phyloP scores from a whole-genome alignment of 164 flowering plant genomes.

The Aristolochia fimbriata region DNA sequence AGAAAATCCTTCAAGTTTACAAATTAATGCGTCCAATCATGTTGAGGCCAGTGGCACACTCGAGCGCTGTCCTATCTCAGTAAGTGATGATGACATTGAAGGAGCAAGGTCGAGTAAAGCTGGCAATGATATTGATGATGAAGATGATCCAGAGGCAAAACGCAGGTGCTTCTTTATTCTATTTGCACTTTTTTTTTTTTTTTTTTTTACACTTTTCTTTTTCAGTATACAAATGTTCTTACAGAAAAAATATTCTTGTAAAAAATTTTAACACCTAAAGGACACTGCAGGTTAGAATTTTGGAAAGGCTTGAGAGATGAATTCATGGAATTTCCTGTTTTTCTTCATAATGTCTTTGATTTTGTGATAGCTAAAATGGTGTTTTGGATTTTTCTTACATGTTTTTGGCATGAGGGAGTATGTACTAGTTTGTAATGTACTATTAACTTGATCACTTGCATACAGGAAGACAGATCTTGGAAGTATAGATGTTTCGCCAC shows the following conservation, averaged over 20 bases:
- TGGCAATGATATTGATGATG: constrained; percentile 27
- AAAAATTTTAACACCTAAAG: background rate
- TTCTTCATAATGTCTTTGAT: too few relatives aligned
- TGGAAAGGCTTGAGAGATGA: too few relatives aligned
- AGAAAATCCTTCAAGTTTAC: constrained; percentile 24
- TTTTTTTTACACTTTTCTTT: background rate
- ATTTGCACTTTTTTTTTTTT: background rate
- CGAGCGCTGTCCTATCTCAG: constrained; percentile 14
- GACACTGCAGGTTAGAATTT: too few relatives aligned
- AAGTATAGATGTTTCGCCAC: constrained; percentile 11
- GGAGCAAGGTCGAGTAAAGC: constrained; percentile 16
- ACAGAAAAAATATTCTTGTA: background rate
- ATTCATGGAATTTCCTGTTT: too few relatives aligned
- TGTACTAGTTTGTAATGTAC: background rate
- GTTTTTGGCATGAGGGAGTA: too few relatives aligned
- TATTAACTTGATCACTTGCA: background rate
- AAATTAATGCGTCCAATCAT: constrained; percentile 17
- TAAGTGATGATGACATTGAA: constrained; percentile 21
- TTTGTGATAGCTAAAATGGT: too few relatives aligned
- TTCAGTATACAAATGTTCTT: background rate
- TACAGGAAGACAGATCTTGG: constrained; percentile 17
- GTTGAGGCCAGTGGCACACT: constrained; percentile 14
- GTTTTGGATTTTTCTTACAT: too few relatives aligned
- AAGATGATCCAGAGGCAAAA: constrained; percentile 34
- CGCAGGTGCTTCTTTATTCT: constrained; percentile 22